A percentile compares a stretch with the other conserved stretches of the same genome.
Conservation (phyloP, 2,329 filamentous ascomycete genomes). For the Pseudogymnoascus sp. region DNA sequence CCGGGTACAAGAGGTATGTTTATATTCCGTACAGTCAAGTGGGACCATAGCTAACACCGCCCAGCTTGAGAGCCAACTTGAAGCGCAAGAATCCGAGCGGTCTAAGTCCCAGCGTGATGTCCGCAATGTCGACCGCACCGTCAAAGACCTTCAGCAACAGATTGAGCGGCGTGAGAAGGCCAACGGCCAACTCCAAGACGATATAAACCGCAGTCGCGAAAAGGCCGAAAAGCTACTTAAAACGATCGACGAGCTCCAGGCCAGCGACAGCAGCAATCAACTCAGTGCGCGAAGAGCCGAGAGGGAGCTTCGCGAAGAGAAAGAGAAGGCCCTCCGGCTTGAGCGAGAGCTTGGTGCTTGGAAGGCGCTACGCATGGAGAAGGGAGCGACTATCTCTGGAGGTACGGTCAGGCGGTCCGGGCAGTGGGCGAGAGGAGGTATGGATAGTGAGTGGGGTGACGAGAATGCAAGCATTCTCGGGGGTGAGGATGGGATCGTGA, state of each 20-base stretch:
- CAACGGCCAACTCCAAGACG: slow-evolving; percentile 71
- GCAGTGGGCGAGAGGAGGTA: slow-evolving; percentile 23
- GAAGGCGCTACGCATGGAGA: slow-evolving; percentile 65
- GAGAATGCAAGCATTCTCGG: slow-evolving; percentile 19
- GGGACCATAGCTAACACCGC: slow-evolving; percentile 25
- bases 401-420: slow-evolving; percentile 18
- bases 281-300: slow-evolving; percentile 79
- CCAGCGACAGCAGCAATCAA: slow-evolving; percentile 74
- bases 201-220: slow-evolving; percentile 77
- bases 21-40: slow-evolving; percentile 1
- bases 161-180: slow-evolving; percentile 91
- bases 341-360: slow-evolving; percentile 82
- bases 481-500: slow-evolving; percentile 36
- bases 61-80: slow-evolving; percentile 81
- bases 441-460: slow-evolving; percentile 29
- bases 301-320: slow-evolving; percentile 81
- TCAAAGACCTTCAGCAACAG: slow-evolving; percentile 87
- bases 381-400: slow-evolving; percentile 26
- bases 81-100: slow-evolving; percentile 71
- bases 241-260: slow-evolving; percentile 90
- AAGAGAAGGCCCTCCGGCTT: slow-evolving; percentile 71
- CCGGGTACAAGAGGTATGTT: slow-evolving; percentile 83
- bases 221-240: slow-evolving; percentile 83
- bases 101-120: slow-evolving; percentile 78
- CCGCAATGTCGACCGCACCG: slow-evolving; percentile 86